A percentile compares a stretch with the other conserved stretches of the same genome.
These are phyloP conservation scores for Crucibulum laeve DNA, from an alignment of 768 basidiomycete genomes.

Conservation along the genomic window DNA sequence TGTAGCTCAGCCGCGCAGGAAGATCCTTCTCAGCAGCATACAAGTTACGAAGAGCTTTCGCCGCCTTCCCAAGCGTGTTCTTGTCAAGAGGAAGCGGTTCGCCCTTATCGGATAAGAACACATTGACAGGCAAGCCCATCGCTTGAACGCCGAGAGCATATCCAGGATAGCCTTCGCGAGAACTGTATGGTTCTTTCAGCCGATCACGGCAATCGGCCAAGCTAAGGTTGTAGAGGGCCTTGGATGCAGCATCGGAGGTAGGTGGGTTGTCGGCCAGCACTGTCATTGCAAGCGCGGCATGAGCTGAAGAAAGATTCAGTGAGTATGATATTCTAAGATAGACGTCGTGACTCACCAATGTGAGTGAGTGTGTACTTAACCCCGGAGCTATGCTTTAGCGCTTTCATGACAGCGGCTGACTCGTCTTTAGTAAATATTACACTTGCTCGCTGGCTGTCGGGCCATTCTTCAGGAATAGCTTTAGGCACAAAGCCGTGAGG, in stretches of 20 bases:
- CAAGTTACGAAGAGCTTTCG: background rate
- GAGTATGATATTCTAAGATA: background rate
- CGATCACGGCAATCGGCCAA: conserved; percentile 15
- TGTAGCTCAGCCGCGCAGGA: background rate
- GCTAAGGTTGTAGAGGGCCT: conserved; percentile 11
- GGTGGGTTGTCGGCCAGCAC: background rate
- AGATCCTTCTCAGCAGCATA: background rate
- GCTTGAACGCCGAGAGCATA: conserved; percentile 14
- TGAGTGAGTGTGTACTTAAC: background rate
- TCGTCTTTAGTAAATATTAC: background rate
- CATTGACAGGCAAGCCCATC: conserved; percentile 11
- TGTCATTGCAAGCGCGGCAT: background rate
- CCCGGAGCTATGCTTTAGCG: background rate
- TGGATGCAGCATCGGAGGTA: background rate
- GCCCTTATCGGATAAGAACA: conserved; percentile 9
- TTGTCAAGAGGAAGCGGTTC: background rate
- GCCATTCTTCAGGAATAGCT: too few relatives aligned
- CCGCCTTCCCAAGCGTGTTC: background rate
- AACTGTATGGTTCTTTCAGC: conserved; percentile 11
- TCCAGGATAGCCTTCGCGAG: conserved; percentile 12
- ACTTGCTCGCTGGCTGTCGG: background rate
- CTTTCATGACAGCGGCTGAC: background rate
- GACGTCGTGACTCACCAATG: background rate
- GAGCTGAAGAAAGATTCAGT: background rate
- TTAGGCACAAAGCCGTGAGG: background rate